Conservation (phyloP, 202 grass and related monocot species). For the Hordeum pubiflorum region DNA sequence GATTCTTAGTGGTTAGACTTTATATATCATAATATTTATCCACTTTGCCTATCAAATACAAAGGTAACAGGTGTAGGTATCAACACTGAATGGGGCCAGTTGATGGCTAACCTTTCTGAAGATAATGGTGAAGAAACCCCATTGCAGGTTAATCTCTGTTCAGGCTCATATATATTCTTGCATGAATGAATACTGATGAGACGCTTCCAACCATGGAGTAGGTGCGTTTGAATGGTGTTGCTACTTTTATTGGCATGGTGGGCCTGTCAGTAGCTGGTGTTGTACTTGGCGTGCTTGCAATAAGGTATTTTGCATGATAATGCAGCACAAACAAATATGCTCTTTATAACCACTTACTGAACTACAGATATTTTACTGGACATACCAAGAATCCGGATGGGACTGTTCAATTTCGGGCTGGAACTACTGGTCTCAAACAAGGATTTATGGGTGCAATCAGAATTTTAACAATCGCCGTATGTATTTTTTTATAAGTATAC, state of each 20-base stretch:
- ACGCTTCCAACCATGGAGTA: conserved; percentile 25
- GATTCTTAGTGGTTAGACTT: conserved; percentile 1
- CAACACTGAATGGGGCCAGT: conserved; percentile 96
- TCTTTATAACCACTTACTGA: conserved; percentile 1
- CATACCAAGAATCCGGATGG: conserved; percentile 76
- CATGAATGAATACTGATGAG: conserved; percentile 17
- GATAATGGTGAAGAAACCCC: conserved; percentile 99
- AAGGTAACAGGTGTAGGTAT: conserved; percentile 91
- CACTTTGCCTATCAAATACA: conserved; percentile 29
- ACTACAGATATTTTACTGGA: conserved; percentile 83
- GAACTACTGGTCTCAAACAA: conserved; percentile 56
- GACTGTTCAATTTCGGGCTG: conserved; percentile 64
- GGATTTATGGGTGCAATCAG: conserved; percentile 81
- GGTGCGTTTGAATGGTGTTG: conserved; percentile 95
- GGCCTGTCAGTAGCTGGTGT: conserved; percentile 79
- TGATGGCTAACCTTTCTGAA: conserved; percentile 98
- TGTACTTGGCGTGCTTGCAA: conserved; percentile 72
- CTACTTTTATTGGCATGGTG: conserved; percentile 88
- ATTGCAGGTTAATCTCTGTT: conserved; percentile 69
- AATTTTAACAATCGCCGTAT: conserved; percentile 92
- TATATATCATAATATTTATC: background rate
- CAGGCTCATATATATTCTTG: conserved; percentile 17
- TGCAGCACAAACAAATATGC: conserved; percentile 17
- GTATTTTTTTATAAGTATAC: conserved; percentile 26
- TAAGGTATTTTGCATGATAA: conserved; percentile 54